A percentile compares a stretch with the other conserved stretches of the same genome.
phyloP scores from a whole-genome alignment of 495 filamentous ascomycete species.

The Niebla homalea region DNA sequence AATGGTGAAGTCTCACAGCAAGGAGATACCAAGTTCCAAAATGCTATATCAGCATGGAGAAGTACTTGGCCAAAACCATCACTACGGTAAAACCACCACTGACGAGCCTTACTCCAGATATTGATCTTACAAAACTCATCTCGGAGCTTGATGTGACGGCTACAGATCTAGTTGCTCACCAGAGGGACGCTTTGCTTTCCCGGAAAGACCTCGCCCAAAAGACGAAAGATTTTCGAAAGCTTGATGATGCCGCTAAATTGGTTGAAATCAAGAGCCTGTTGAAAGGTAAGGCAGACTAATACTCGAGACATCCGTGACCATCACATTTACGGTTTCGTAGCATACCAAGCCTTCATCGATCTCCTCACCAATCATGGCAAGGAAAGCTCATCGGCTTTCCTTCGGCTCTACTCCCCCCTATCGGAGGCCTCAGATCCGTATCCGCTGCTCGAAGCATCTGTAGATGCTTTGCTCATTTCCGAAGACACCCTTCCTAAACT shows the following conservation, averaged over 20 bases:
- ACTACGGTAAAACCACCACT: slow-evolving; percentile 5
- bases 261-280: slow-evolving; percentile 77
- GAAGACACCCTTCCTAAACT: slow-evolving; percentile 86
- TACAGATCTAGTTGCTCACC: slow-evolving; percentile 81
- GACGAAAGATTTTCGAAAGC: slow-evolving; percentile 93
- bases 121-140: slow-evolving; percentile 76
- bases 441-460: slow-evolving; percentile 85
- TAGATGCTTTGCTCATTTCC: slow-evolving; percentile 80
- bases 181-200: slow-evolving; percentile 83
- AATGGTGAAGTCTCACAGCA: slow-evolving; percentile 21
- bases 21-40: slow-evolving; percentile 82
- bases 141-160: slow-evolving; percentile 82
- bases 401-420: slow-evolving; percentile 81
- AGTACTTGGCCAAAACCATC: slow-evolving; percentile 39
- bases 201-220: slow-evolving; percentile 95
- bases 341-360: slow-evolving; percentile 96
- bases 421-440: slow-evolving; percentile 96
- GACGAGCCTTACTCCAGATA: slow-evolving; percentile 42
- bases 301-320: neutral
- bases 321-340: slow-evolving; percentile 29
- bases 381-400: slow-evolving; percentile 75
- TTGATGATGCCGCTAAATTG: slow-evolving; percentile 82
- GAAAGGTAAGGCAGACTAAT: slow-evolving; percentile 44
- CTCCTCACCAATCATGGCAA: slow-evolving; percentile 90
- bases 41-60: slow-evolving; percentile 90